Evolutionary conservation across 441 rosid species (phyloP), one percentile per base, ranked within the genome.

Genomic region (Pelargonium citronellum): DNA sequence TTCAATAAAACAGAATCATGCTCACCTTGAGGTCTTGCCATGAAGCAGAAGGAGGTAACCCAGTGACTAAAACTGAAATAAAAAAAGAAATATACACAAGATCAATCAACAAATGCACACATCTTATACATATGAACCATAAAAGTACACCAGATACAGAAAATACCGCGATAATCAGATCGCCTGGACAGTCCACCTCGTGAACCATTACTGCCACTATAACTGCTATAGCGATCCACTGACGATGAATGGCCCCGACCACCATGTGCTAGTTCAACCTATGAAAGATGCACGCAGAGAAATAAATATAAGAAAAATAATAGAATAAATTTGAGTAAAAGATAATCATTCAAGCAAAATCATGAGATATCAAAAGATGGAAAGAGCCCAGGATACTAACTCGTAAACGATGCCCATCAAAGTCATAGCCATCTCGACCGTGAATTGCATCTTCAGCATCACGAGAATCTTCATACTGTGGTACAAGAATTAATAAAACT

Each of bases 1-100:
- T 1, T 9, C 27, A 19, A 57, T 57, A 19, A 22, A 10, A 11
- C 4, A 71, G 9, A n/a, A 47, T n/a, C 44, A 62, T n/a, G 49
- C 73, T 79, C 69, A 93, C 98, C 91, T 93, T 94, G 17, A 94
- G 89, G 79, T 94, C 98, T 81, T 91, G 98, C 98, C 98, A 94
- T 17, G 98, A 94, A 62, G 97, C 97, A 75, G 98, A 94, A 2
- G 92, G 75, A 10, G 98, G 98, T 63, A 94, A 79, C 44, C 98
- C 98, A 17, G 97, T 87, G 44, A 94, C 91, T 80, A 91, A 65
- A 69, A 93, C 98, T 93, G 86, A 73, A 81, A 34, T 2, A 75
- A 27, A 13, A 27, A 13, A 22, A 22, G 2, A 13, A 62, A 27
- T 57, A 57, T 57, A 22, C 5, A 34, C 71, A 27, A 62, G 55